Evolutionary conservation across 805 yeast species (phyloP), one percentile per base, ranked within the genome.

Genomic region (Kluyveromyces nonfermentans): DNA sequence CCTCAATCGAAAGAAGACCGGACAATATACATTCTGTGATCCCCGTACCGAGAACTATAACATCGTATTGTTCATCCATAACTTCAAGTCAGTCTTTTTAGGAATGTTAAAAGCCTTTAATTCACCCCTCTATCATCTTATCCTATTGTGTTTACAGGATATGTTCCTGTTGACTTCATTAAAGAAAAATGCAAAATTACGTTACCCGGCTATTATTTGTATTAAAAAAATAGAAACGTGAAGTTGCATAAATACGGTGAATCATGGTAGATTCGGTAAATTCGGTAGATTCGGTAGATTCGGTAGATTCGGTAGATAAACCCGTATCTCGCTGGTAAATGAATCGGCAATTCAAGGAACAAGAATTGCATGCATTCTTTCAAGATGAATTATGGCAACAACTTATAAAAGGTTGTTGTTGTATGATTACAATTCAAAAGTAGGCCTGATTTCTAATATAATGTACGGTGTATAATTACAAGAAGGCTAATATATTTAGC

Each of bases 11-110:
- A 37, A 93, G 73, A 42, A 93, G 68, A 3, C 98, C 98, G 1
- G 96, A 87, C 37, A 93, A 75, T 47, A 93, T 83, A 70, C 98
- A 93, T 65, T 93, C 98, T 37, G 97, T 90, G 51, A 93, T 75
- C n/a, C 98, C 98, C 47, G 78, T 70, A 25, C 97, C 98, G 47
- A 90, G 74, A 21, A 90, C 97, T 54, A 93, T 90, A 48, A 90
- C 96, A 71, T 93, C 98, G 78, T 89, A 93, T 52, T 85, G 78
- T 67, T 89, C 96, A 68, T 93, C 97, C 96, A 93, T 87, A 14
- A 25, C 31, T 10, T 6, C 15, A 5, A 10, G 9, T 4, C 7
- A 10, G 30, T 10, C 30, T 25, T 25, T 25, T 25, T 14, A 14
- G 12, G 30, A 25, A 25, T 25, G 30, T 22, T 14, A 25, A 25